A percentile compares a stretch with the other conserved stretches of the same genome.
These are phyloP conservation scores for Zygosaccharomyces sapae DNA, from an alignment of 1,139 yeast species.

Conservation along the genomic window DNA sequence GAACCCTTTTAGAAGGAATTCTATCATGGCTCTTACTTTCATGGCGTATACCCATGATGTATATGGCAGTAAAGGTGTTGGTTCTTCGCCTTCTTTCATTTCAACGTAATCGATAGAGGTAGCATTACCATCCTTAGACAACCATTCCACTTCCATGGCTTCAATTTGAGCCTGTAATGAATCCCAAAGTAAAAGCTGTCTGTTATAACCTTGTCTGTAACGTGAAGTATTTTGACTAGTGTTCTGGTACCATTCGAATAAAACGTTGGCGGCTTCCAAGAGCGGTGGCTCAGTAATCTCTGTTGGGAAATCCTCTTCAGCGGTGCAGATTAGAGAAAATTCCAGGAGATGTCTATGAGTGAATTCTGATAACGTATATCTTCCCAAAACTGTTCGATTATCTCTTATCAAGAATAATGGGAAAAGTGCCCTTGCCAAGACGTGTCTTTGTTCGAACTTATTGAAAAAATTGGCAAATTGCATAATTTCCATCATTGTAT, in stretches of 20 bases:
- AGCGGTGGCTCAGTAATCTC: conserved; percentile 21
- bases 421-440: conserved; percentile 56
- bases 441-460: conserved; percentile 40
- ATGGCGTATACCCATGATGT: conserved; percentile 64
- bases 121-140: conserved; percentile 30
- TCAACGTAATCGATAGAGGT: conserved; percentile 24
- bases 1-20: conserved; percentile 69
- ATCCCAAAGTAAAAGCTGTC: conserved; percentile 65
- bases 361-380: conserved; percentile 31
- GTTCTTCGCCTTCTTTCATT: conserved; percentile 26
- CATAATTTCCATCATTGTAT: conserved; percentile 33
- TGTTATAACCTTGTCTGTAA: conserved; percentile 67
- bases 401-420: conserved; percentile 60
- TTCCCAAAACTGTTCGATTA: conserved; percentile 50
- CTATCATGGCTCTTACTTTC: conserved; percentile 67
- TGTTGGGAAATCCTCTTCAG: conserved; percentile 19
- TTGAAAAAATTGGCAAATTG: conserved; percentile 36
- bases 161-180: conserved; percentile 70
- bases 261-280: conserved; percentile 36
- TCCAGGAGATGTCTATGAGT: conserved; percentile 34
- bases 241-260: conserved; percentile 54
- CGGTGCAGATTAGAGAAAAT: conserved; percentile 37
- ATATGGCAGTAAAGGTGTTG: conserved; percentile 47
- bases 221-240: conserved; percentile 75
- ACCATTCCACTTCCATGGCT: conserved; percentile 45